These are phyloP conservation scores for Polygonum aviculare DNA, from an alignment of 148 eudicot genomes.

Conservation along the genomic window DNA sequence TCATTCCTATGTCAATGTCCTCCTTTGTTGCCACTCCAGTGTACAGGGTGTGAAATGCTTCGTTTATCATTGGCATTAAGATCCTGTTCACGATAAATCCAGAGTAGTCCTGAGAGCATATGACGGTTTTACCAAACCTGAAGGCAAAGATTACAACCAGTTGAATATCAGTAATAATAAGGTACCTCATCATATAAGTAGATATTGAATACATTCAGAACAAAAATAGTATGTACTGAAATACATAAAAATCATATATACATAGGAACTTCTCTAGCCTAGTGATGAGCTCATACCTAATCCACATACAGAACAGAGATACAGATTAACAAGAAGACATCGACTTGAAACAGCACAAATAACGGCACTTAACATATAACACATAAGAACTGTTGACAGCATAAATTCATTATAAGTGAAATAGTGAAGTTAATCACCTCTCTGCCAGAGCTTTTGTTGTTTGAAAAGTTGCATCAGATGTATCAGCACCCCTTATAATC, in stretches of 20 bases:
- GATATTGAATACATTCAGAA: neutral
- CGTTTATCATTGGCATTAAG: slow-evolving; percentile 93
- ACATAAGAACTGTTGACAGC: neutral
- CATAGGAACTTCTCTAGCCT: neutral
- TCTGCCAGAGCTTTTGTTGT: slow-evolving; percentile 68
- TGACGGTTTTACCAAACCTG: slow-evolving; percentile 79
- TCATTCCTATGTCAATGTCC: slow-evolving; percentile 91
- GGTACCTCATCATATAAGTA: neutral
- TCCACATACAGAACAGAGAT: neutral
- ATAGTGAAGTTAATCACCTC: slow-evolving; percentile 35
- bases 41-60: slow-evolving; percentile 72
- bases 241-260: neutral
- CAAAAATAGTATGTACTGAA: neutral
- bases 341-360: neutral
- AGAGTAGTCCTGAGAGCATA: slow-evolving; percentile 70
- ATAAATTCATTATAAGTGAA: neutral
- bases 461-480: slow-evolving; percentile 59
- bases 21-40: slow-evolving; percentile 90
- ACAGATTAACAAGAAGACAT: neutral
- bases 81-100: slow-evolving; percentile 87
- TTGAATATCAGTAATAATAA: neutral
- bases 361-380: neutral
- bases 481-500: slow-evolving; percentile 77
- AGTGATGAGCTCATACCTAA: neutral
- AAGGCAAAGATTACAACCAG: slow-evolving; percentile 1